Conservation (phyloP, 306 rosid species). For the Vicia villosa region DNA sequence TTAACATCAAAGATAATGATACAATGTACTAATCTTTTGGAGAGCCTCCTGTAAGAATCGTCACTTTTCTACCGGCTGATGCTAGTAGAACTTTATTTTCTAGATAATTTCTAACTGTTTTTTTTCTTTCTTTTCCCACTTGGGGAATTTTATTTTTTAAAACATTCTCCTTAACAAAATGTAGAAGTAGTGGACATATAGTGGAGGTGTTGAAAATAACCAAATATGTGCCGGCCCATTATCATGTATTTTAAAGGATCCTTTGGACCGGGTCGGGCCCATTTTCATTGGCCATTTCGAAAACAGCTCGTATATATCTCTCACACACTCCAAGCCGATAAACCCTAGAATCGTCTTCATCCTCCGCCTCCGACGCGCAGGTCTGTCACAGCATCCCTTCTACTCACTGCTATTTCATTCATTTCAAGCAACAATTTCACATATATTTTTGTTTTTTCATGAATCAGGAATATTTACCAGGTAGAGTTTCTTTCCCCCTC, state of each 20-base stretch:
- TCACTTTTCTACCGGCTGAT: too few species aligned
- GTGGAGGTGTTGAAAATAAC: too few species aligned
- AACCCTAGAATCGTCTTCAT: slow-evolving; percentile 44
- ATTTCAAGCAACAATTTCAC: background rate
- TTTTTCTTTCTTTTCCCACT: too few species aligned
- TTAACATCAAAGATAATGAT: too few species aligned
- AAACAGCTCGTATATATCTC: background rate
- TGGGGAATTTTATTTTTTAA: too few species aligned
- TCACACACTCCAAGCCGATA: background rate
- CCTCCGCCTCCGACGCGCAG: slow-evolving; percentile 29
- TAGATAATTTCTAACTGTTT: too few species aligned
- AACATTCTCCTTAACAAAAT: too few species aligned
- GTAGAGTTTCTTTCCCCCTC: slow-evolving; percentile 31
- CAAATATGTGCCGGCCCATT: background rate
- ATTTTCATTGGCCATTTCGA: background rate
- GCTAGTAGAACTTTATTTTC: too few species aligned
- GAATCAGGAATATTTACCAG: slow-evolving; percentile 29
- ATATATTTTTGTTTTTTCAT: background rate
- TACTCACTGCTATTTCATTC: background rate
- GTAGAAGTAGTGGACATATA: too few species aligned
- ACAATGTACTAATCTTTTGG: too few species aligned
- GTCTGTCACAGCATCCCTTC: background rate
- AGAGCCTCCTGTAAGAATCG: too few species aligned
- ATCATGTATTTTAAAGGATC: too few species aligned
- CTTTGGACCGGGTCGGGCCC: background rate